A percentile compares a stretch with the other conserved stretches of the same genome.
These are phyloP conservation scores for Coemansia sp. DNA, from an alignment of 192 early-diverging fungal species.

Conservation along the genomic window DNA sequence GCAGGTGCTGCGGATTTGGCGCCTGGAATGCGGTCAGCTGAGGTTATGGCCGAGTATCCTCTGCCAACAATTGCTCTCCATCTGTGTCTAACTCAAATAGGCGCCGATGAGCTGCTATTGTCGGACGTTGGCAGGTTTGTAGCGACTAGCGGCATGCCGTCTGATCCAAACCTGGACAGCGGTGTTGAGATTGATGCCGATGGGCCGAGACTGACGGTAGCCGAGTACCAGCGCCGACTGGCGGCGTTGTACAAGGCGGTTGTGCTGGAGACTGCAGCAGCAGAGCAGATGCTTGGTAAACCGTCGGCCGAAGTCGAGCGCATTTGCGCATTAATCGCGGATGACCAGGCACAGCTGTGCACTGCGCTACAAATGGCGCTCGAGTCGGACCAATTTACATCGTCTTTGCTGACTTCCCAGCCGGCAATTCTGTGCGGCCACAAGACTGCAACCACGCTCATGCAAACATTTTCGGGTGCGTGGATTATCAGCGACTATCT, in stretches of 20 bases:
- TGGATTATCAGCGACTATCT: constrained; percentile 13
- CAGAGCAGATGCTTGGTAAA: neutral
- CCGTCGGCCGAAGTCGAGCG: neutral
- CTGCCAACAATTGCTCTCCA: constrained; percentile 14
- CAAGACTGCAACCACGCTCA: neutral
- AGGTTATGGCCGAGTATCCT: neutral
- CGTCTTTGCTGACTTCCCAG: constrained; percentile 2
- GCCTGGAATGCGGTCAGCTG: neutral
- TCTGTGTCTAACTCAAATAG: constrained; percentile 9
- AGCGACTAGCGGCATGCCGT: neutral
- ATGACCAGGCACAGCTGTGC: constrained; percentile 1
- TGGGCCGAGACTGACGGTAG: neutral
- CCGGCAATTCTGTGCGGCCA: neutral
- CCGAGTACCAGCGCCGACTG: constrained; percentile 6
- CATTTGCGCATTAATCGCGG: neutral
- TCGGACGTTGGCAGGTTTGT: constrained; percentile 1
- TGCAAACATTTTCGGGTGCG: constrained; percentile 3
- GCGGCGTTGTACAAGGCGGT: constrained; percentile 1
- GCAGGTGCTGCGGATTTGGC: neutral
- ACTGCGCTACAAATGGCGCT: constrained; percentile 16
- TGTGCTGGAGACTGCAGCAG: neutral
- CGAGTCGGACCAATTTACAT: neutral
- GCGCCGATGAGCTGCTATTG: neutral
- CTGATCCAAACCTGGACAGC: neutral
- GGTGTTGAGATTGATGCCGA: neutral